A percentile compares a stretch with the other conserved stretches of the same genome.
These are phyloP conservation scores for Solanum sparsipilum DNA, from an alignment of 257 asterid species.

Conservation along the genomic window DNA sequence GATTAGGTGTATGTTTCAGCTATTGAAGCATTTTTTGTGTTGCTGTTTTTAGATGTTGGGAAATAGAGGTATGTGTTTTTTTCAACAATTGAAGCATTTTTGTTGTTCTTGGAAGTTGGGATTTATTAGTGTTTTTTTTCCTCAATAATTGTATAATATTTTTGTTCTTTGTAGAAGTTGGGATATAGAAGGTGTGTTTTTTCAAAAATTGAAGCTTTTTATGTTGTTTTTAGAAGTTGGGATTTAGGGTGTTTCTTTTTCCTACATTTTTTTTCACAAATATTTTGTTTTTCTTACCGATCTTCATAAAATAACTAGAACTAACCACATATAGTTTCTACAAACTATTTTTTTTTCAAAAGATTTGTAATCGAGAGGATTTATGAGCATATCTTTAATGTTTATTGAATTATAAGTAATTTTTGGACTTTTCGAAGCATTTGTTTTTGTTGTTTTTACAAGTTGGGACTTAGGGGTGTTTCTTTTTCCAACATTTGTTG, in stretches of 20 bases:
- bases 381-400: background rate
- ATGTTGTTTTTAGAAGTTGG: background rate
- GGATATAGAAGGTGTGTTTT: background rate
- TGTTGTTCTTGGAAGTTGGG: background rate
- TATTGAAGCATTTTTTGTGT: too few relatives aligned
- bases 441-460: background rate
- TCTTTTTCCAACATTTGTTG: background rate
- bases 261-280: too few relatives aligned
- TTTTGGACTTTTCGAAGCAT: background rate
- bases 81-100: too few relatives aligned
- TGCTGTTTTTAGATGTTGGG: background rate
- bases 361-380: background rate
- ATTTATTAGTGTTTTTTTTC: too few relatives aligned
- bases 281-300: too few relatives aligned
- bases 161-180: background rate
- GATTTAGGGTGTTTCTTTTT: too few relatives aligned
- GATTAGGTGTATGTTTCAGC: background rate
- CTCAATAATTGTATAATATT: background rate
- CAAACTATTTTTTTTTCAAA: too few relatives aligned
- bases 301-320: background rate
- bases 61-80: too few relatives aligned
- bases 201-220: background rate
- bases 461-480: background rate
- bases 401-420: too few relatives aligned
- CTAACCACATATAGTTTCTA: too few relatives aligned